Percentiles rank a stretch among this genome's conserved stretches.
phyloP scores from a whole-genome alignment of 371 early-diverging fungal species.

The Mucor racemosus region DNA sequence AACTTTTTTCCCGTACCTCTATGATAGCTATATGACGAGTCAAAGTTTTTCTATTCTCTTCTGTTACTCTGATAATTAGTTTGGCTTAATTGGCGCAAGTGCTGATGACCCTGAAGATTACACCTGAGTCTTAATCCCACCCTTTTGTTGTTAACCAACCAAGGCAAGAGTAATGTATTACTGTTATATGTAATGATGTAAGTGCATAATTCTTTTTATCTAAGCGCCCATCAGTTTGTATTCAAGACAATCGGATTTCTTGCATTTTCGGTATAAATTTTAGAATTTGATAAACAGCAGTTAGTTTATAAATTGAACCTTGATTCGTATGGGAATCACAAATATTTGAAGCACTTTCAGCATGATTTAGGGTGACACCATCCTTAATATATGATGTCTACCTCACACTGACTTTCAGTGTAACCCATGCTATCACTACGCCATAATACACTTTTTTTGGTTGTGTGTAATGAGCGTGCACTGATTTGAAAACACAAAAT shows the following conservation, averaged over 20 bases:
- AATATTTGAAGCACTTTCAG: not conserved
- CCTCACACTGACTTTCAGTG: not conserved
- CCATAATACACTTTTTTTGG: not conserved
- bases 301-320: not conserved
- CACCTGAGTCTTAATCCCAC: not conserved
- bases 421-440: conserved; percentile 4
- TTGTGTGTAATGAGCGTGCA: conserved; percentile 2
- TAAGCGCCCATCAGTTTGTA: no score
- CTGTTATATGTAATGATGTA: no score
- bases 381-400: conserved; percentile 2
- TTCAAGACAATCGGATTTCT: not conserved
- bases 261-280: not conserved
- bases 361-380: not conserved
- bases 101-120: not conserved
- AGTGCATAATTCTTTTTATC: not conserved
- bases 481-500: not conserved
- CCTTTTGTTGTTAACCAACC: not conserved
- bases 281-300: not conserved
- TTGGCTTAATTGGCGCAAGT: not conserved
- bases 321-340: conserved; percentile 2
- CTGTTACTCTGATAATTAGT: not conserved
- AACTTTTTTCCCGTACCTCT: not conserved
- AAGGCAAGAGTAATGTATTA: not conserved
- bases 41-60: not conserved
- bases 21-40: not conserved